Percentiles rank a stretch among this genome's conserved stretches.
These are phyloP conservation scores for Neofusicoccum kwambonambiense DNA, from an alignment of 2,329 filamentous ascomycete genomes.

Conservation along the genomic window DNA sequence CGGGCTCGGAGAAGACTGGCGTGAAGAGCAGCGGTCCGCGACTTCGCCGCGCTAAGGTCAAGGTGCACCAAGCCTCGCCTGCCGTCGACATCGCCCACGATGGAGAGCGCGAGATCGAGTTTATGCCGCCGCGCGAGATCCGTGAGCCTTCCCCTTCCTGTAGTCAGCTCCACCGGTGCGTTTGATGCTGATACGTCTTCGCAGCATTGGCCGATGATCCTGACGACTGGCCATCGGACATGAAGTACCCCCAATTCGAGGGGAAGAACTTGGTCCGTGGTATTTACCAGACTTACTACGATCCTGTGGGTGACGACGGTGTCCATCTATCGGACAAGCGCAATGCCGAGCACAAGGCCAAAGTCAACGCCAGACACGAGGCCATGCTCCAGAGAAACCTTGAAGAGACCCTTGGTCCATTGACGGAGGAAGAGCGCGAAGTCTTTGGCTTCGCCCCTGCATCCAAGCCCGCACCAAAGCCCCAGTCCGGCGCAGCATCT, in stretches of 20 bases:
- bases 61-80: constrained; percentile 60
- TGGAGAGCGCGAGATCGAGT: constrained; percentile 77
- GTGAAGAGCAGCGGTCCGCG: constrained; percentile 60
- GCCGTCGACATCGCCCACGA: constrained; percentile 50
- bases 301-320: constrained; percentile 65
- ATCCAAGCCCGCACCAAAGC: constrained; percentile 24
- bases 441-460: constrained; percentile 44
- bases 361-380: constrained; percentile 56
- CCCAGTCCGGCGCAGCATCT: constrained; percentile 20
- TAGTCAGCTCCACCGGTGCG: not conserved
- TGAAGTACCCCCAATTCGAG: constrained; percentile 51
- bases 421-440: constrained; percentile 46
- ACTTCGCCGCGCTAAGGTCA: constrained; percentile 53
- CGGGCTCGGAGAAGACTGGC: constrained; percentile 57
- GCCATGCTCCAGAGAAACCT: constrained; percentile 67
- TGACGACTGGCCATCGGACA: constrained; percentile 62
- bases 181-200: not conserved
- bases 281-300: constrained; percentile 50
- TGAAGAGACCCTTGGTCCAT: constrained; percentile 53
- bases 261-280: constrained; percentile 55
- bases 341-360: constrained; percentile 45
- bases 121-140: constrained; percentile 71
- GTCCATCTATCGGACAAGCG: constrained; percentile 62
- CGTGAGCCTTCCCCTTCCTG: constrained; percentile 19
- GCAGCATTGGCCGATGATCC: constrained; percentile 64